Evolutionary conservation across 495 filamentous ascomycete genomes (phyloP), one percentile per base, ranked within the genome.

Genomic region (Cetradonia linearis): DNA sequence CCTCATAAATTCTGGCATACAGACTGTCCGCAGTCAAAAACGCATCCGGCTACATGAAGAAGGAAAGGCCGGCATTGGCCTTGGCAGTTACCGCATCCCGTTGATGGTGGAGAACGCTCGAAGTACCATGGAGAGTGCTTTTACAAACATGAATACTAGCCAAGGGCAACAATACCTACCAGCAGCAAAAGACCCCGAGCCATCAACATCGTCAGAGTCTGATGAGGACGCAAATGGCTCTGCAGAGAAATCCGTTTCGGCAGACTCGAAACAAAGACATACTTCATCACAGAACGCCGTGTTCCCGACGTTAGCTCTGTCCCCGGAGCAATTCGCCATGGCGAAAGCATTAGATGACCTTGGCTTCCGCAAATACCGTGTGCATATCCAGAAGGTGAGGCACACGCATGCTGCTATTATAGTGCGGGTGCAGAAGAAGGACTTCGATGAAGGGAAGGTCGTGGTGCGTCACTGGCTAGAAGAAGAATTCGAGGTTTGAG

Each of bases 321-420:
- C 88, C 2, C 76, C 81, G 3, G 82, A 82, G 28, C 93, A 98
- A 70, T 92, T 94, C 69, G 73, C 75, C 25, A 95, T 96, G 74
- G 85, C 95, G 52, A 73, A 86, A 20, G 82, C 83, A 18, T 72
- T 98, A 62, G 86, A 96, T 66, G 69, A 74, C 11, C 75, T 95
- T 0, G 84, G 85, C 11, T 91, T 86, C 73, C 79, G 78, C 23
- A 96, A 93, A 71, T 92, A 87, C 71, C 84, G 83, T 0, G 88
- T 95, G 5, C 84, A 87, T 72, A 96, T 98, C 44, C 89, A 94
- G 52, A 84, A 90, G 3, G 79, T 80, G 46, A 69, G 76, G 34
- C 91, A 95, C 67, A 86, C 78, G 50, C 93, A 98, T 70, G 93
- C 92, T 0, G 92, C 92, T 1, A 95, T 98, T 56, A 86, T 98